Evolutionary conservation across 495 filamentous ascomycete species (phyloP).

Genomic region (Hyphodiscus hymeniophilus): DNA sequence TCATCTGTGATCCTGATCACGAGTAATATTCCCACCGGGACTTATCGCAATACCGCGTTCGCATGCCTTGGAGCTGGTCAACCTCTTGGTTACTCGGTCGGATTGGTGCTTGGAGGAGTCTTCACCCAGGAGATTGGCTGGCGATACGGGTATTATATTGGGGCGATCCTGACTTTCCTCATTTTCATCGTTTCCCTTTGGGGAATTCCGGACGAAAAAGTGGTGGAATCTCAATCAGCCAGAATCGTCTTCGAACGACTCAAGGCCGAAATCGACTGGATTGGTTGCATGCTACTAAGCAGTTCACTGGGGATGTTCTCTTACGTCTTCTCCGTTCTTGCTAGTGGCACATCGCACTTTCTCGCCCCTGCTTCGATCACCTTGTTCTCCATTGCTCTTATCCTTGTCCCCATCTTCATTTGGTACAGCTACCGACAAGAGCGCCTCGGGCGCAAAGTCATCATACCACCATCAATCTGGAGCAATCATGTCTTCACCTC

Average conservation of each 20-base stretch:
- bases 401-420: slow-evolving; percentile 36
- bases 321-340: slow-evolving; percentile 34
- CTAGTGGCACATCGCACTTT: slow-evolving; percentile 3
- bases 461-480: slow-evolving; percentile 48
- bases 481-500: slow-evolving; percentile 36
- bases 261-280: slow-evolving; percentile 40
- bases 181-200: slow-evolving; percentile 27
- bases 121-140: slow-evolving; percentile 40
- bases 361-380: slow-evolving; percentile 7
- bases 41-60: slow-evolving; percentile 43
- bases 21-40: slow-evolving; percentile 25
- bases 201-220: slow-evolving; percentile 27
- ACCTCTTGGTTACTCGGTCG: slow-evolving; percentile 44
- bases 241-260: slow-evolving; percentile 16
- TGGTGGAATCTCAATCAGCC: not conserved
- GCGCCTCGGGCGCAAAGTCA: slow-evolving; percentile 27
- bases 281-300: slow-evolving; percentile 35
- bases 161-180: slow-evolving; percentile 28
- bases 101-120: slow-evolving; percentile 45
- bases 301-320: slow-evolving; percentile 36
- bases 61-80: slow-evolving; percentile 40
- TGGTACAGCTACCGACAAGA: slow-evolving; percentile 39
- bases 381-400: slow-evolving; percentile 30
- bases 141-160: slow-evolving; percentile 42
- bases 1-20: slow-evolving; percentile 41